phyloP scores from a whole-genome alignment of 306 rosid genomes.

The Cucurbita moschata region DNA sequence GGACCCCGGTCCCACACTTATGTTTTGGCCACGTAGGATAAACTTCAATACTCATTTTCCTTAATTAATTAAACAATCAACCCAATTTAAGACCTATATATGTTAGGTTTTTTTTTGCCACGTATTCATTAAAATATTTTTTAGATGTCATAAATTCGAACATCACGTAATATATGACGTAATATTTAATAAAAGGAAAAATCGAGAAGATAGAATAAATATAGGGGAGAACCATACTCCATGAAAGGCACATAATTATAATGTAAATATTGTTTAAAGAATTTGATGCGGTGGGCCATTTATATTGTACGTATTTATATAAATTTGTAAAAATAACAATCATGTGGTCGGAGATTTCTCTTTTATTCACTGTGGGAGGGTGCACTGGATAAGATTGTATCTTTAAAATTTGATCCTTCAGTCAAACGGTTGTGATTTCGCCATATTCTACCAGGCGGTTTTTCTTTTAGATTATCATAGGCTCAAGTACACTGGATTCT shows the following conservation, averaged over 20 bases:
- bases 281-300: neutral
- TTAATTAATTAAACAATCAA: no score
- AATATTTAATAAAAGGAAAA: no score
- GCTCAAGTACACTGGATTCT: neutral
- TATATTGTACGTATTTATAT: neutral
- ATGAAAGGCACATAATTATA: neutral
- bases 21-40: neutral
- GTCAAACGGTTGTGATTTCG: neutral
- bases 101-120: no score
- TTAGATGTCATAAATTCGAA: no score
- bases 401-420: neutral
- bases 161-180: no score
- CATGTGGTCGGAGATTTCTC: neutral
- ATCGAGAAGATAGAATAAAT: neutral
- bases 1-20: constrained; percentile 26
- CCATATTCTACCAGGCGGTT: neutral
- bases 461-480: neutral
- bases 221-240: neutral
- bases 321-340: neutral
- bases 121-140: no score
- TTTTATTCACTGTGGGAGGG: neutral
- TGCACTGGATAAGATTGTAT: no score
- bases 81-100: no score
- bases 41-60: no score
- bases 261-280: neutral